phyloP scores from a whole-genome alignment of 2,329 filamentous ascomycete species.

The Trichoderma sp. region DNA sequence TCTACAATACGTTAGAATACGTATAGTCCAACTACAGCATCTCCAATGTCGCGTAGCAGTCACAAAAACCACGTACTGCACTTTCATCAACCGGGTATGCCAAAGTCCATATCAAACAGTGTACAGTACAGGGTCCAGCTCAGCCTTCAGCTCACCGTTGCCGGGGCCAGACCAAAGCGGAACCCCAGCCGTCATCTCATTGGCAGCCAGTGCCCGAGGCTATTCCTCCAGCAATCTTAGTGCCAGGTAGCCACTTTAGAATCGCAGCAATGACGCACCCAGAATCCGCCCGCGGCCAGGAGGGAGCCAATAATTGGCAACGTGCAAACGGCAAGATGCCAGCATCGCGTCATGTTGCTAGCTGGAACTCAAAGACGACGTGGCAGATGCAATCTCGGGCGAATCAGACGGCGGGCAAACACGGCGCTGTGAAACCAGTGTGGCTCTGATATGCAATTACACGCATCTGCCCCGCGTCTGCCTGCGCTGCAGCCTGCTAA shows the following conservation, averaged over 20 bases:
- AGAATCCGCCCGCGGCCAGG: background rate
- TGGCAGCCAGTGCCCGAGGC: constrained; percentile 25
- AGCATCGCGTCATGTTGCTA: background rate
- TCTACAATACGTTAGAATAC: background rate
- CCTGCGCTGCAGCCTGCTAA: constrained; percentile 6
- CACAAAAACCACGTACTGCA: background rate
- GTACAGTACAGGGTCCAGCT: background rate
- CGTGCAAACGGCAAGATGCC: background rate
- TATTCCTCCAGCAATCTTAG: background rate
- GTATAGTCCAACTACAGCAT: background rate
- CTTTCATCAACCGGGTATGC: background rate
- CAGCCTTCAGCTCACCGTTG: constrained; percentile 1
- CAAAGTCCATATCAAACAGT: background rate
- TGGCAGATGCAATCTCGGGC: background rate
- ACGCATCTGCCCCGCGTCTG: constrained; percentile 9
- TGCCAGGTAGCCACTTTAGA: background rate
- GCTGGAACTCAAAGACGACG: background rate
- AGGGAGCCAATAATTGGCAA: background rate
- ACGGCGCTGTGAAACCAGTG: background rate
- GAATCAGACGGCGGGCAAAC: background rate
- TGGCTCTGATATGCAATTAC: background rate
- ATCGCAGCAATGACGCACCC: background rate
- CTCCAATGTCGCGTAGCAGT: background rate
- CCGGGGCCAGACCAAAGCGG: background rate
- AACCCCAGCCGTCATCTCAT: background rate